Evolutionary conservation across 2,329 filamentous ascomycete species (phyloP), one percentile per base, ranked within the genome.

Genomic region (Apiospora saccharicola): DNA sequence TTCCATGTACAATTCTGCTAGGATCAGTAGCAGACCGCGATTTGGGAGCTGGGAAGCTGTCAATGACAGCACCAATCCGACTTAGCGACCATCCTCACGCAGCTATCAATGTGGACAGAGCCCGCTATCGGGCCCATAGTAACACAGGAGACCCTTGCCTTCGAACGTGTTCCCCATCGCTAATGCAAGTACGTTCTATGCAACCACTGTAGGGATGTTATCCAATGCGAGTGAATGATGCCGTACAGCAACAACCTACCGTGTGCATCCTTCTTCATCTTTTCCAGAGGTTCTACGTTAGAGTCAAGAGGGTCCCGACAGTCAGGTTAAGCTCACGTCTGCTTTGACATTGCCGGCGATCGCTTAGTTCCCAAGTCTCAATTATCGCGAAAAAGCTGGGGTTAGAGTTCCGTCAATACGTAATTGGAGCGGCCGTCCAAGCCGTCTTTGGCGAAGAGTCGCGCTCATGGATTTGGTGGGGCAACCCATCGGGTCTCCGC

Each of bases 381-480:
- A 41, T n/a, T 19, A 13, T 64, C 19, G n/a, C 14, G 53, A 61
- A n/a, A 3, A n/a, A 64, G 57, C 57, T 41, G 34, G 57, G 57
- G 57, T 64, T 64, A 64, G 57, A 64, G 57, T 64, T 64, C 57
- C 10, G 57, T 64, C 57, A 64, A 64, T 41, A 64, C 57, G 57
- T 64, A 64, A 64, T 64, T 64, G 57, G 57, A 37, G 57, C 57
- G 57, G 57, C 57, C 30, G 30, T 41, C 57, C 19, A 49, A 34
- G 57, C 57, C 30, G 30, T 41, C 57, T 64, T 64, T 41, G 34
- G 34, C 34, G 34, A 64, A 30, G 16, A 34, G 3, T 41, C 34
- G 57, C 57, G 57, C 22, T 41, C 57, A 64, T 64, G 19, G 34
- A 41, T 41, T 64, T 64, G 57, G 57, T 64, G 57, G 57, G 57